Conservation (phyloP, 306 rosid genomes). For the Corylus americana region DNA sequence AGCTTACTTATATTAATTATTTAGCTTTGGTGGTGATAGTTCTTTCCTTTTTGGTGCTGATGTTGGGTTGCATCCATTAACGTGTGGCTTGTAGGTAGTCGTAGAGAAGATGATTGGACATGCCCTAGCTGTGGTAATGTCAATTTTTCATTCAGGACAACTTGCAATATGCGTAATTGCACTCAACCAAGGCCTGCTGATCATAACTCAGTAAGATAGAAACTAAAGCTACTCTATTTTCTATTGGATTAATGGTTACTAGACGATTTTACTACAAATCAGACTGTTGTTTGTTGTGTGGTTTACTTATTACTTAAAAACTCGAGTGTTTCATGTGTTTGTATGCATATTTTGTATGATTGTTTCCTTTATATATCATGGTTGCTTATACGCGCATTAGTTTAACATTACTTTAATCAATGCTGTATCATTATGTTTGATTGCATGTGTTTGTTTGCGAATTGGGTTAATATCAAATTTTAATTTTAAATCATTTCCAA, state of each 20-base stretch:
- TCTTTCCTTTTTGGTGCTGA: neutral
- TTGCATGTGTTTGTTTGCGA: neutral
- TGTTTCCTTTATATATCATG: neutral
- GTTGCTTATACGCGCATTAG: neutral
- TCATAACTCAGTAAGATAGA: conserved; percentile 69
- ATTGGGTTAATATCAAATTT: neutral
- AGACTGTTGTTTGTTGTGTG: neutral
- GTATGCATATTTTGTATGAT: neutral
- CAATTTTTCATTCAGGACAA: conserved; percentile 94
- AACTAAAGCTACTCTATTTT: neutral
- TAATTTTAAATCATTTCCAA: neutral
- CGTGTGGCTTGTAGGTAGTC: conserved; percentile 67
- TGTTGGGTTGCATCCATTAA: conserved; percentile 4
- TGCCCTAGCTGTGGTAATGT: conserved; percentile 98
- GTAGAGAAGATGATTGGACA: conserved; percentile 99
- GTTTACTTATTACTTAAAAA: neutral
- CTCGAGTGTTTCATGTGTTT: neutral
- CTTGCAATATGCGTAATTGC: conserved; percentile 99
- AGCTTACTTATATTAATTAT: neutral
- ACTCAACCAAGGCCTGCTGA: conserved; percentile 99
- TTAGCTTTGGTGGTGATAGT: neutral
- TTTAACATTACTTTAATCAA: too few species aligned
- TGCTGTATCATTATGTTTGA: neutral
- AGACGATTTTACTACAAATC: neutral
- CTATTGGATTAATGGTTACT: neutral